Conservation (phyloP, 768 basidiomycete species). For the Melanogaster broomeanus region DNA sequence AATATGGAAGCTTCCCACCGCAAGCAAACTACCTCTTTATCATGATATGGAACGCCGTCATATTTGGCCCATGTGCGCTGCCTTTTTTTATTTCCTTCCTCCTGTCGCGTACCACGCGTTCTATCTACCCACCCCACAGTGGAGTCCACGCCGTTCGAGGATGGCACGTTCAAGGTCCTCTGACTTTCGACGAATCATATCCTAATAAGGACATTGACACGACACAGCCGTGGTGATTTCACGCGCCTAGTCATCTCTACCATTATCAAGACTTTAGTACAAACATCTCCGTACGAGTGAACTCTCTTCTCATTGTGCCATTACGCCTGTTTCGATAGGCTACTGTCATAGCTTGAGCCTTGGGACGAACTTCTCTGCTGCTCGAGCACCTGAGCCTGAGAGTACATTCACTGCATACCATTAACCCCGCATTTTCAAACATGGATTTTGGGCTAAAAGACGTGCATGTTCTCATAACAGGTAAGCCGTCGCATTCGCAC, state of each 20-base stretch:
- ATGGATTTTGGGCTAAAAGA: slow-evolving; percentile 61
- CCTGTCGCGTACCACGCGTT: background rate
- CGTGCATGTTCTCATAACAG: slow-evolving; percentile 72
- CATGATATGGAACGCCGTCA: slow-evolving; percentile 99
- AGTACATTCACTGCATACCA: background rate
- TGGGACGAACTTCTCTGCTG: no score
- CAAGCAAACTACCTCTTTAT: no score
- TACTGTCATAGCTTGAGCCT: no score
- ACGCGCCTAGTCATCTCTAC: no score
- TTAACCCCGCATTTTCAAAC: background rate
- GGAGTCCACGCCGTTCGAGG: slow-evolving; percentile 99
- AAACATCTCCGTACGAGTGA: no score
- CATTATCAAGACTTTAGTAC: no score
- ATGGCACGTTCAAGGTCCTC: slow-evolving; percentile 97
- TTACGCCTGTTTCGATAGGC: no score
- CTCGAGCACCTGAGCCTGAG: no score
- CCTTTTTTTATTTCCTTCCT: slow-evolving; percentile 5
- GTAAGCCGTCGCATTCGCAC: slow-evolving; percentile 30
- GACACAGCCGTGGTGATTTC: no score
- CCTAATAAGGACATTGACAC: no score
- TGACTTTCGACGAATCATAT: slow-evolving; percentile 97
- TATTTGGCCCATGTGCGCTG: slow-evolving; percentile 96
- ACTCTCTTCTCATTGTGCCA: no score
- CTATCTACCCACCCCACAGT: slow-evolving; percentile 51
- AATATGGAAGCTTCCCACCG: no score